Base-by-base conservation (phyloP, 345 rosid genomes). In the Salix arbutifolia region DNA sequence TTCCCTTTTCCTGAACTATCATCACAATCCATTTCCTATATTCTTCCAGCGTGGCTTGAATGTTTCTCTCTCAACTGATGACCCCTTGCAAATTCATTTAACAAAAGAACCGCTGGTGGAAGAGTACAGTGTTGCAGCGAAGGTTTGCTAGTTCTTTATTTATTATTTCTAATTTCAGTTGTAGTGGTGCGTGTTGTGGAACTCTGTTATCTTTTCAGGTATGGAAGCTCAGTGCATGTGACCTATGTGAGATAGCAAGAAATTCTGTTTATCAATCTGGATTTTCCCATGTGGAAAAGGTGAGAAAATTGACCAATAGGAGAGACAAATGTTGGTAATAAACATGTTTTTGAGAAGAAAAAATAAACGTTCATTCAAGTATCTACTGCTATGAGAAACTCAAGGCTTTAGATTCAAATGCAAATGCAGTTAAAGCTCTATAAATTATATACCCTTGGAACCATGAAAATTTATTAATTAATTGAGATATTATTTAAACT, bases 31-130 rank as follows among this genome's bases (percentile, higher is more conserved):
- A 44, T 85, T 85, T 77, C 86, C 86, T 8, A 37, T 72, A 21
- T 88, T 84, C 79, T 88, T 88, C 77, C 90, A 80, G 72, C 88
- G 87, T 17, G 88, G 88, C 21, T 67, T 88, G 40, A 88, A 88
- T 79, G 88, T 85, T 75, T 88, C 90, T 3, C 88, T 88, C 33
- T 88, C 90, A 26, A 69, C 82, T 21, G 90, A 88, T 50, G 87
- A 88, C 81, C 90, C 88, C 67, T 76, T 88, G 82, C 90, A 85
- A 83, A 88, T 88, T 73, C 90, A 88, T 74, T 86, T 85, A 76
- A 88, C 90, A 5, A 85, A 86, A 81, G 88, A 88, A 83, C 64
- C 90, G 8, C 85, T 87, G 38, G 84, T 87, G 73, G 90, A 87
- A 75, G 90, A 87, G 72, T 87, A 87, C 70, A 87, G 90, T 76